A percentile compares a stretch with the other conserved stretches of the same genome.
These are phyloP conservation scores for Boechera stricta DNA, from an alignment of 345 rosid genomes.

Conservation along the genomic window DNA sequence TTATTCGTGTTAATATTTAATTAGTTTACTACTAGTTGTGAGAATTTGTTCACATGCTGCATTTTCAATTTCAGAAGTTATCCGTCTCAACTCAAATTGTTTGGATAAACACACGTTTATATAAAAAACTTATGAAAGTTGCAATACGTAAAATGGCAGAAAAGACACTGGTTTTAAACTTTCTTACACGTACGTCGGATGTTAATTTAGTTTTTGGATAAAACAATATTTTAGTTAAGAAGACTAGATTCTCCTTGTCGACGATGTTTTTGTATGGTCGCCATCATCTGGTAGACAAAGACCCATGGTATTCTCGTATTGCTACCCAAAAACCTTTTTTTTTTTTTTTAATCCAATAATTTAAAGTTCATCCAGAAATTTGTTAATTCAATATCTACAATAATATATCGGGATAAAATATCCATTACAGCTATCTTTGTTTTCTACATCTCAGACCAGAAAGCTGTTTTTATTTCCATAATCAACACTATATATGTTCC, in stretches of 20 bases:
- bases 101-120: conserved; percentile 30
- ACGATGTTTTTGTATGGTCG: conserved; percentile 21
- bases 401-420: not conserved
- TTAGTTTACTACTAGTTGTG: conserved; percentile 27
- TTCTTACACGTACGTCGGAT: not conserved
- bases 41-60: conserved; percentile 20
- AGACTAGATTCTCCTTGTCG: conserved; percentile 27
- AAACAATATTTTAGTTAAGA: not conserved
- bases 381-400: not conserved
- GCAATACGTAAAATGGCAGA: not conserved
- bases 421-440: conserved; percentile 3
- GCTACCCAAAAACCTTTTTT: not conserved
- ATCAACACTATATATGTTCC: not conserved
- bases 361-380: not conserved
- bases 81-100: not conserved
- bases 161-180: conserved; percentile 6
- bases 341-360: not conserved
- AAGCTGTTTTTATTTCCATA: not conserved
- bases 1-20: not conserved
- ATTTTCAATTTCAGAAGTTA: conserved; percentile 16
- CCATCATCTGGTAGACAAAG: conserved; percentile 34
- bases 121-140: not conserved
- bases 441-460: conserved; percentile 19
- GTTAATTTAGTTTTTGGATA: not conserved
- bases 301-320: conserved; percentile 17